Conservation (phyloP, 495 filamentous ascomycete genomes). For the Terfezia claveryi region DNA sequence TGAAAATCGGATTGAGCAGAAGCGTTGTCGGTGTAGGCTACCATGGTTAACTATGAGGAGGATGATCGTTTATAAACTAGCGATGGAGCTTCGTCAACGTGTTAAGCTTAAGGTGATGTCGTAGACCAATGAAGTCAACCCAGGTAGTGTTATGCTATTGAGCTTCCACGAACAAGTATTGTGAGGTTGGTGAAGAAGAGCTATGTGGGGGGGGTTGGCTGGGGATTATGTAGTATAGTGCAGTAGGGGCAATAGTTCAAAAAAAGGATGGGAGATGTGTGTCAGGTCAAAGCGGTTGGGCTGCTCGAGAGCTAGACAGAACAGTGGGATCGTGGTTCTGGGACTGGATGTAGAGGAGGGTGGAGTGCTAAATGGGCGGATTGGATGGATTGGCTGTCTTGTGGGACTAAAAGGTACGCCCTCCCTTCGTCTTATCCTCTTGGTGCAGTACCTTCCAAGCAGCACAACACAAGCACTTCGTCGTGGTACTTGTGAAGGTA, state of each 20-base stretch:
- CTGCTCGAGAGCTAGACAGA: not conserved
- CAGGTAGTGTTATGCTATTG: not conserved
- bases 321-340: no score
- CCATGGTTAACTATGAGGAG: not conserved
- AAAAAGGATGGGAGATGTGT: not conserved
- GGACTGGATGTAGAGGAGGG: no score
- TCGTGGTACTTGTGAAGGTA: no score
- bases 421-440: no score
- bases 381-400: no score
- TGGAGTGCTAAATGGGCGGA: no score
- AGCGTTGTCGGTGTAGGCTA: conserved; percentile 11
- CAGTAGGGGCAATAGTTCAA: not conserved
- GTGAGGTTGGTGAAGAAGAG: not conserved
- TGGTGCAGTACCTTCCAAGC: no score
- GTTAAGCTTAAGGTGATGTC: not conserved
- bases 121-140: not conserved
- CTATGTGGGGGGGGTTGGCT: not conserved
- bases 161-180: not conserved
- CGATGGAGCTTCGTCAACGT: not conserved
- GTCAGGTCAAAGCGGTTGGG: not conserved
- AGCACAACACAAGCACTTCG: no score
- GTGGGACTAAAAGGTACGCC: no score
- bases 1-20: conserved; percentile 5
- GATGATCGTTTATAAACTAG: not conserved
- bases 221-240: not conserved